Evolutionary conservation across 352 stramenopile species (phyloP).

Genomic region (Globisporangium splendens): DNA sequence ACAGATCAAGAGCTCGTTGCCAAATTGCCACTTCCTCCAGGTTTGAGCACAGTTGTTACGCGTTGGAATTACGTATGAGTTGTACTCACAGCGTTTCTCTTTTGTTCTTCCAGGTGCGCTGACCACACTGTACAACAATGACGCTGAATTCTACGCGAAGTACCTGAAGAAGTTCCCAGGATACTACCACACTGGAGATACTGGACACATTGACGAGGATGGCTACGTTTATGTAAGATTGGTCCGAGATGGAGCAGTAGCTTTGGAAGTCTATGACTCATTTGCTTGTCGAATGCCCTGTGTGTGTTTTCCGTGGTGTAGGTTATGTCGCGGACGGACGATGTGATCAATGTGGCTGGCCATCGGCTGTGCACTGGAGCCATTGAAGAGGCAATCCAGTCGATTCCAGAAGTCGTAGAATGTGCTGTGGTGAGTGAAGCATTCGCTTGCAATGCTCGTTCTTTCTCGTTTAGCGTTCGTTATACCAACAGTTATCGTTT

Average conservation of each 20-base stretch:
- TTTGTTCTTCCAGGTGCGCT: constrained; percentile 33
- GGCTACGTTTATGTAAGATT: constrained; percentile 81
- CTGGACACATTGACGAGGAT: constrained; percentile 85
- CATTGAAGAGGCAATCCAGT: constrained; percentile 88
- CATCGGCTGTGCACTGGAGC: constrained; percentile 86
- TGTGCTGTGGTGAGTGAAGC: constrained; percentile 85
- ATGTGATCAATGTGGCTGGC: constrained; percentile 89
- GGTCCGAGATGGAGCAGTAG: background rate
- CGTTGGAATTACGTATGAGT: no score
- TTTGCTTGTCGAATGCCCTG: background rate
- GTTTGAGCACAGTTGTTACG: no score
- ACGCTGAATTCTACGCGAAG: constrained; percentile 71
- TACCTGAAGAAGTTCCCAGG: constrained; percentile 85
- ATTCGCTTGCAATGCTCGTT: no score
- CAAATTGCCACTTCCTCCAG: constrained; percentile 82
- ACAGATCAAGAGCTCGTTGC: constrained; percentile 68
- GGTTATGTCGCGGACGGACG: constrained; percentile 90
- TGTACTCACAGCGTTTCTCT: background rate
- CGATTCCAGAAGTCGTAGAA: constrained; percentile 82
- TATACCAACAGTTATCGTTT: no score
- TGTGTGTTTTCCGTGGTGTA: constrained; percentile 14
- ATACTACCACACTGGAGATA: constrained; percentile 90
- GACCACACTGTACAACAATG: constrained; percentile 83
- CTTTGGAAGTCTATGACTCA: background rate
- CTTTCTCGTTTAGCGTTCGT: no score